Evolutionary conservation across 345 rosid genomes (phyloP).

Genomic region (Bretschneidera sinensis): DNA sequence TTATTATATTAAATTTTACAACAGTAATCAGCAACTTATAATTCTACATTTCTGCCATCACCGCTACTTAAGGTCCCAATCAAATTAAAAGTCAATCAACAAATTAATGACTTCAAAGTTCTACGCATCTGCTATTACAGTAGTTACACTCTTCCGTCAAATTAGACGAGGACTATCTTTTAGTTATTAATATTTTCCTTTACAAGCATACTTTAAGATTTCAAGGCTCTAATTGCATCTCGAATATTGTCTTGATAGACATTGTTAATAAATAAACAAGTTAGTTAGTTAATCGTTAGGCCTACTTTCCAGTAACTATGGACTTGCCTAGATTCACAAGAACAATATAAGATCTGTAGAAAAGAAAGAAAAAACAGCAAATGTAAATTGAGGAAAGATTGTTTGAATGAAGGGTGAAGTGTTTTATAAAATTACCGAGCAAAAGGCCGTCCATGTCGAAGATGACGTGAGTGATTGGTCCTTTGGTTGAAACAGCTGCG

Average conservation of each 20-base stretch:
- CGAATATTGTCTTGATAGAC: background rate
- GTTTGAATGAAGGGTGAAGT: slow-evolving; percentile 5
- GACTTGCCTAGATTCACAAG: background rate
- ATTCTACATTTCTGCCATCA: background rate
- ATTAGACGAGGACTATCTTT: too few relatives aligned
- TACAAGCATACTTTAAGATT: too few relatives aligned
- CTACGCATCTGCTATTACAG: too few relatives aligned
- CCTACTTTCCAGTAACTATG: background rate
- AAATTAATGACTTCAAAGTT: too few relatives aligned
- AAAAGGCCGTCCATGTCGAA: slow-evolving; percentile 99
- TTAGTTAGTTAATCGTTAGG: too few relatives aligned
- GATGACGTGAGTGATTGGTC: slow-evolving; percentile 70
- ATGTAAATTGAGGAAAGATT: too few relatives aligned
- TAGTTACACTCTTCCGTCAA: too few relatives aligned
- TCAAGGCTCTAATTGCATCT: background rate
- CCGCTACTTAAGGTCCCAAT: background rate
- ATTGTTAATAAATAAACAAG: background rate
- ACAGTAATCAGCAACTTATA: too few relatives aligned
- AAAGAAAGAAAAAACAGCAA: background rate
- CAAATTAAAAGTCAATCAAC: too few relatives aligned
- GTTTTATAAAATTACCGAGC: slow-evolving; percentile 45
- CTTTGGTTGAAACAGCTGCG: slow-evolving; percentile 23
- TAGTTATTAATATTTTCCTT: too few relatives aligned
- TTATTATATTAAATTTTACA: too few relatives aligned
- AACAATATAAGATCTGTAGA: background rate